These are phyloP conservation scores for Entomortierella lignicola DNA, from an alignment of 192 early-diverging fungal species.

Conservation along the genomic window DNA sequence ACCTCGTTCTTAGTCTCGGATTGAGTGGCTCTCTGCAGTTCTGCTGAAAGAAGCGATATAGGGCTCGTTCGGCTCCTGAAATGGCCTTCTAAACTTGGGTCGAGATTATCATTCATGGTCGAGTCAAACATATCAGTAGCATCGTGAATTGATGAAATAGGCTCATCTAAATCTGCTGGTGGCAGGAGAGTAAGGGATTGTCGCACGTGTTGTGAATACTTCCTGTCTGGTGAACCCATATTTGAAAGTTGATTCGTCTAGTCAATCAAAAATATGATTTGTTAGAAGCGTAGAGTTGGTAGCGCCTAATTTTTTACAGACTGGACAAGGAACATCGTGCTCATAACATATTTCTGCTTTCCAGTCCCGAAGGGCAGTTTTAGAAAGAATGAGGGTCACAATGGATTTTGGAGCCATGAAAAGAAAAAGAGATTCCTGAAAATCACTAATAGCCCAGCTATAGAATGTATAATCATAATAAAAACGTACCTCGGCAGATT, in stretches of 20 bases:
- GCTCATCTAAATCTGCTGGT: constrained; percentile 8
- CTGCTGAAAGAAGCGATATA: constrained; percentile 36
- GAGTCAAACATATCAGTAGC: neutral
- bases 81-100: neutral
- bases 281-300: neutral
- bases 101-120: neutral
- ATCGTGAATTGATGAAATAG: neutral
- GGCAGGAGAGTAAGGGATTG: constrained; percentile 7
- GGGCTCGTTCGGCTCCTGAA: constrained; percentile 15
- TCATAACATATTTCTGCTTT: no score
- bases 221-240: neutral
- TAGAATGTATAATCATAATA: no score
- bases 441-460: neutral
- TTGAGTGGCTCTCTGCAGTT: constrained; percentile 33
- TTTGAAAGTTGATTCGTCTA: neutral
- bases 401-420: neutral
- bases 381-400: no score
- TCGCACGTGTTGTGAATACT: neutral
- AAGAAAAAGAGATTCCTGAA: neutral
- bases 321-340: no score
- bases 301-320: no score
- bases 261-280: neutral
- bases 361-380: no score
- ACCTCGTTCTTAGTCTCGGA: neutral
- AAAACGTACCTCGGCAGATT: constrained; percentile 27